Conservation (phyloP, 2,329 filamentous ascomycete genomes). For the Cordyceps militaris region DNA sequence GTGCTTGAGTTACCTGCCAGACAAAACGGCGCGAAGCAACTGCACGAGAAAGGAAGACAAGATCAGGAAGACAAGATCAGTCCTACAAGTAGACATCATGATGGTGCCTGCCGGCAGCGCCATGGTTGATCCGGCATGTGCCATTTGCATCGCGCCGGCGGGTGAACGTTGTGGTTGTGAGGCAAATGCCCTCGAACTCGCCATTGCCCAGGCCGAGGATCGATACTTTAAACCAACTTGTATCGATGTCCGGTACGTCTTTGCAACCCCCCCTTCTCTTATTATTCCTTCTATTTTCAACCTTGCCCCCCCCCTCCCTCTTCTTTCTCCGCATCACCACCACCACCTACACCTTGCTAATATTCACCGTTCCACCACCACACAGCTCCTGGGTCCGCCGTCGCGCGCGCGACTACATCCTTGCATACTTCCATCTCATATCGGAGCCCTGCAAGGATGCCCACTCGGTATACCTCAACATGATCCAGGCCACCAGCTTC, state of each 20-base stretch:
- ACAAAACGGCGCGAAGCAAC: too few relatives aligned
- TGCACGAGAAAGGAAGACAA: too few relatives aligned
- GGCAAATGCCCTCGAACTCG: slow-evolving; percentile 55
- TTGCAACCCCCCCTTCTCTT: slow-evolving; percentile 1
- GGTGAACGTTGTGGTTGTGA: slow-evolving; percentile 57
- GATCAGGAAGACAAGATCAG: not conserved
- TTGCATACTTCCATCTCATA: slow-evolving; percentile 56
- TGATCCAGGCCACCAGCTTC: slow-evolving; percentile 47
- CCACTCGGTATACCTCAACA: slow-evolving; percentile 49
- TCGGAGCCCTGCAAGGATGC: slow-evolving; percentile 53
- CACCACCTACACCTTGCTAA: not conserved
- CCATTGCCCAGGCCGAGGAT: slow-evolving; percentile 55
- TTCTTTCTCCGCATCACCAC: not conserved
- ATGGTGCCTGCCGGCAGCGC: slow-evolving; percentile 15
- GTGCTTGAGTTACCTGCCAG: too few relatives aligned
- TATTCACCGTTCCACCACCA: not conserved
- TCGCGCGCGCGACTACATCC: slow-evolving; percentile 61
- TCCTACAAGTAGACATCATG: not conserved
- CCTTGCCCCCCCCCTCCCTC: not conserved
- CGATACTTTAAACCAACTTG: slow-evolving; percentile 58
- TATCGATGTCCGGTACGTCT: slow-evolving; percentile 53
- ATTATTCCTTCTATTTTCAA: slow-evolving; percentile 12
- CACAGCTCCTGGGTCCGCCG: slow-evolving; percentile 55
- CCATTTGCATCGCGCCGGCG: slow-evolving; percentile 57
- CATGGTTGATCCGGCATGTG: slow-evolving; percentile 34